Evolutionary conservation across 2,329 filamentous ascomycete genomes (phyloP), one percentile per base, ranked within the genome.

Genomic region (Balansia obtecta): DNA sequence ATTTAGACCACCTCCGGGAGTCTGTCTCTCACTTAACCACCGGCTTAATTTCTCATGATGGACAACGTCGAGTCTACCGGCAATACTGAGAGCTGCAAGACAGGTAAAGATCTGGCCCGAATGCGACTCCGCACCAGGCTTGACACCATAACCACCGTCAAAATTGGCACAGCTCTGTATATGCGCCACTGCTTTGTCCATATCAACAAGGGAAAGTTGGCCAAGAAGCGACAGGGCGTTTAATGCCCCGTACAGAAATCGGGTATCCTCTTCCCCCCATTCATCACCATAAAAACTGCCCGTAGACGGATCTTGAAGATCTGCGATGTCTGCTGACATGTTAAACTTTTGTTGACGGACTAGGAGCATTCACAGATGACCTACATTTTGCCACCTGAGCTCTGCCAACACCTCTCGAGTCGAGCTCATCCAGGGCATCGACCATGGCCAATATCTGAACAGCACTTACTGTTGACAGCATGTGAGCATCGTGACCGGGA

Each of bases 51-150:
- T 86, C 63, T 95, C 88, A 54, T 78, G 78, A 62, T 96, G 82
- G 44, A 95, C 83, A 15, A 91, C 71, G 60, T 96, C 88, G 45
- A 95, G 75, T 45, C 86, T 79, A 20, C 81, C 82, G 40, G 86
- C 88, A 57, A 98, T 95, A 42, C 85, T 78, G 51, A 98, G 73
- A 18, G 91, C 88, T 12, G 83, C 90, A 18, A 97, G 76, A 64
- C 93, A 98, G 7, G 91, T 95, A 65, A 95, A 96, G 44, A 97
- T 88, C 68, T 98, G 93, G 13, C 90, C 93, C 0, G 91, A 83
- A 66, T 98, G 93, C 27, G 90, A 94, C 68, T 98, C 93, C 16
- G 89, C 89, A 9, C 90, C 90, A 1, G 93, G 93, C 41, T 80
- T 81, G 41, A 90, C 84, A 15, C 93, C 93, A 66, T 94, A 98